Conservation (phyloP, 768 basidiomycete genomes). For the Tylopilus felleus region DNA sequence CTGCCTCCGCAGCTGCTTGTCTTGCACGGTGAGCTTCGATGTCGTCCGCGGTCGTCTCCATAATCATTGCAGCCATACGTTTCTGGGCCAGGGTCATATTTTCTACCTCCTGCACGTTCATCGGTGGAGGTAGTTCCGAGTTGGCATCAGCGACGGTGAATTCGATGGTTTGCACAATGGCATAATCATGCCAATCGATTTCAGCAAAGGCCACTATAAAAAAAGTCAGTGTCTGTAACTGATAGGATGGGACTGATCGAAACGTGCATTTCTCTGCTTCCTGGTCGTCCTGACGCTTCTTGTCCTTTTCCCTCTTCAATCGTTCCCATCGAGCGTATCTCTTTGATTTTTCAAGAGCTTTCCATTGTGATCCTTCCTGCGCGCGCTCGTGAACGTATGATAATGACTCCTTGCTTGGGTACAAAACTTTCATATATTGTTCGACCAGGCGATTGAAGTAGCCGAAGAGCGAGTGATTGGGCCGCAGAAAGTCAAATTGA, state of each 20-base stretch:
- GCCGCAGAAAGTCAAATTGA: constrained; percentile 96
- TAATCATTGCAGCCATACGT: constrained; percentile 97
- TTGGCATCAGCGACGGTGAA: constrained; percentile 91
- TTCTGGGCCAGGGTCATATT: constrained; percentile 97
- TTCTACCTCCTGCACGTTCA: constrained; percentile 92
- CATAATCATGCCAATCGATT: constrained; percentile 99
- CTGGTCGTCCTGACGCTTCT: constrained; percentile 84
- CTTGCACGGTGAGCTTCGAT: constrained; percentile 77
- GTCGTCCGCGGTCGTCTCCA: constrained; percentile 89
- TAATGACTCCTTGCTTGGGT: constrained; percentile 74
- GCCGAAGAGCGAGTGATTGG: constrained; percentile 92
- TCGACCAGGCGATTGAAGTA: constrained; percentile 98
- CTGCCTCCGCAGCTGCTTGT: constrained; percentile 83
- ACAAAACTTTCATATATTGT: constrained; percentile 88
- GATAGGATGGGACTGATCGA: background rate
- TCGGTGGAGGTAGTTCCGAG: constrained; percentile 92
- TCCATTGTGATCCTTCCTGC: constrained; percentile 68
- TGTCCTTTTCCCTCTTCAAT: constrained; percentile 77
- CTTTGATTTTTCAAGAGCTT: constrained; percentile 68
- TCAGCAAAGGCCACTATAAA: constrained; percentile 83
- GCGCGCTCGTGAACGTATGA: constrained; percentile 68
- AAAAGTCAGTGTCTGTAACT: constrained; percentile 1
- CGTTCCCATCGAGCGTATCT: constrained; percentile 89
- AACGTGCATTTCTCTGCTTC: constrained; percentile 86
- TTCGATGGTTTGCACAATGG: constrained; percentile 96